Base-by-base conservation (phyloP, 768 basidiomycete species). In the Russula olivacea region DNA sequence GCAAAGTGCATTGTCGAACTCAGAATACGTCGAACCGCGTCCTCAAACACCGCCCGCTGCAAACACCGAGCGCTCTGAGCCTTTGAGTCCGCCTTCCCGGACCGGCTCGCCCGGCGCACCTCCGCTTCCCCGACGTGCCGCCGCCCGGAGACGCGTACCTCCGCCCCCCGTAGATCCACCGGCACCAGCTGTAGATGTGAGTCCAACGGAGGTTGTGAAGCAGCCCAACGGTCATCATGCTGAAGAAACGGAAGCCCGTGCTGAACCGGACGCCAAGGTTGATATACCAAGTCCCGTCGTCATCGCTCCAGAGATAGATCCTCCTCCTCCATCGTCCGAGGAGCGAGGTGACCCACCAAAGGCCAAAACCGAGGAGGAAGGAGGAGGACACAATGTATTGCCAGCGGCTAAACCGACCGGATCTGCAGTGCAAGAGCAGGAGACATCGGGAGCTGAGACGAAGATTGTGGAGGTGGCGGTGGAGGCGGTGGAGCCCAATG, bases 61-160 rank as follows among this genome's bases (percentile, higher is more conserved):
- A 19, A 28, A 19, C n/a, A 17, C 54, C 40, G 49, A 6, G 28
- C 61, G 40, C 36, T 36, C 36, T 36, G 12, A 15, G 38, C 54
- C 68, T 60, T 56, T 47, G 4, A 45, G 41, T 59, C 68, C 45
- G 21, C 71, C 25, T 40, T 57, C 64, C n/a, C 58, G 64, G 38
- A 57, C 68, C 4, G 69, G 69, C 14, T 78, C 79, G 4, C 79
- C 81, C 52, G 74, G 70, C 3, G 74, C 76, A 7, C 87, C 88
- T 0, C 88, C 87, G 2, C 72, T 90, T 25, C 88, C 88, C 0
- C 78, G 85, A 47, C 76, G 88, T 50, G 88, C 88, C 0, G 80
- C 85, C 53, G 83, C 80, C 1, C 78, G 88, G 23, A 69, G 79
- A 14, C 74, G 78, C 12, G 61, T 57, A 65, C 58, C 34, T 14